Base-by-base conservation (phyloP, 192 early-diverging fungal genomes). In the Entomortierella beljakovae region DNA sequence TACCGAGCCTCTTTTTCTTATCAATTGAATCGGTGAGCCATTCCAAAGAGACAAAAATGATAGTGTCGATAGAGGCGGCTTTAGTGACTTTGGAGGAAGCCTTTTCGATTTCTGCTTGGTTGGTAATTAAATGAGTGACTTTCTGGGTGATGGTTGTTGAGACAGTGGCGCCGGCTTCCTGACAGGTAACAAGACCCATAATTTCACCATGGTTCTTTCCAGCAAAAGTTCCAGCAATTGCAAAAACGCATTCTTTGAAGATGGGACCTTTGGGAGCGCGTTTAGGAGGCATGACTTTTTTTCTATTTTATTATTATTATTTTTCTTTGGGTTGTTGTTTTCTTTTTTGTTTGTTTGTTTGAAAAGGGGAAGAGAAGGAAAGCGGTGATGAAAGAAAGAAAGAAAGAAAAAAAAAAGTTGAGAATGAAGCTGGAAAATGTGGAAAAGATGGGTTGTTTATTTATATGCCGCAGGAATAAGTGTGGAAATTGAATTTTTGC, bases 61-160 rank as follows among this genome's bases (percentile, higher is more conserved):
- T 50, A 18, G 33, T 62, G 46, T 33, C 68, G 34, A 53, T 40
- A 8, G 49, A 32, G 40, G 10, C 9, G 11, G 83, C 74, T 35
- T 71, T 56, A 0, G 25, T 16, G 15, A 82, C 57, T 61, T 84
- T 84, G 34, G 60, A 25, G 15, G 68, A 52, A 20, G 35, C 23
- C 16, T 80, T 71, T 1, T 40, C 40, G 56, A 80, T 35, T 42
- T 84, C 83, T 2, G 32, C 50, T 11, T 60, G 32, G 23, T 57
- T 84, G 9, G 70, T 71, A 35, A 84, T 76, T 20, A 84, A 34
- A 29, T 84, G 83, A 18, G 83, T 84, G 61, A 69, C 52, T 32
- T 61, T 68, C 31, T 73, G 64, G 42, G 65, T 80, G 35, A 84
- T n/a, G 32, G 42, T 56, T 22, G 61, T 6, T 16, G 56, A 1